Evolutionary conservation across 176 grass and related monocot genomes (phyloP).

Genomic region (Tuctoria greenei): DNA sequence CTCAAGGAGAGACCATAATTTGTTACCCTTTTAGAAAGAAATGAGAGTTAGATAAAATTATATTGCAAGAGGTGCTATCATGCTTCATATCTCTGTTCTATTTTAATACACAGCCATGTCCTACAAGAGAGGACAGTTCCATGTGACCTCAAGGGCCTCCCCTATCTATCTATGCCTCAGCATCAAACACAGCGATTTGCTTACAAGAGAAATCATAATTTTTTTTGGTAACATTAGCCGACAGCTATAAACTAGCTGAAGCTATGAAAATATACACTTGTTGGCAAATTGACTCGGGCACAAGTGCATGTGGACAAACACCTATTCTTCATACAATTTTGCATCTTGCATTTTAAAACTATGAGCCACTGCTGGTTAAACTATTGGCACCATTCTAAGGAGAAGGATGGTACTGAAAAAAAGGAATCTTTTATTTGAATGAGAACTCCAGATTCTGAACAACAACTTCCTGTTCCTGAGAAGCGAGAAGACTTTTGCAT

Average conservation of each 20-base stretch:
- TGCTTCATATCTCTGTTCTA: constrained; percentile 35
- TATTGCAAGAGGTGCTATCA: constrained; percentile 20
- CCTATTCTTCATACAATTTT: constrained; percentile 47
- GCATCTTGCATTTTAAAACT: constrained; percentile 33
- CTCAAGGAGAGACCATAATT: neutral
- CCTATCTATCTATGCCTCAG: neutral
- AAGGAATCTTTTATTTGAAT: constrained; percentile 9
- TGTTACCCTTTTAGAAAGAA: constrained; percentile 3
- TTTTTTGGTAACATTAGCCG: constrained; percentile 31
- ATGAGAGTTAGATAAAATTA: constrained; percentile 15
- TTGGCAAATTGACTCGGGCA: constrained; percentile 48
- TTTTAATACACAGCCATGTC: constrained; percentile 27
- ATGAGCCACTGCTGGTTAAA: constrained; percentile 1
- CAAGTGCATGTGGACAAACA: constrained; percentile 55
- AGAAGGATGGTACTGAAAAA: neutral
- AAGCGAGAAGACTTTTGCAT: constrained; percentile 13
- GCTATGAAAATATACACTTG: constrained; percentile 19
- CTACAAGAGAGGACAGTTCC: constrained; percentile 38
- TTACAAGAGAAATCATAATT: constrained; percentile 1
- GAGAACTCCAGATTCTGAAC: no score
- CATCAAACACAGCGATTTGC: constrained; percentile 51
- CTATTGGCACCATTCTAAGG: neutral
- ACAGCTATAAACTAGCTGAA: constrained; percentile 38
- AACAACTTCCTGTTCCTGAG: constrained; percentile 24
- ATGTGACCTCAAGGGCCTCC: constrained; percentile 40